These are phyloP conservation scores for Kwoniella botswanensis DNA, from an alignment of 768 basidiomycete species.

Conservation along the genomic window DNA sequence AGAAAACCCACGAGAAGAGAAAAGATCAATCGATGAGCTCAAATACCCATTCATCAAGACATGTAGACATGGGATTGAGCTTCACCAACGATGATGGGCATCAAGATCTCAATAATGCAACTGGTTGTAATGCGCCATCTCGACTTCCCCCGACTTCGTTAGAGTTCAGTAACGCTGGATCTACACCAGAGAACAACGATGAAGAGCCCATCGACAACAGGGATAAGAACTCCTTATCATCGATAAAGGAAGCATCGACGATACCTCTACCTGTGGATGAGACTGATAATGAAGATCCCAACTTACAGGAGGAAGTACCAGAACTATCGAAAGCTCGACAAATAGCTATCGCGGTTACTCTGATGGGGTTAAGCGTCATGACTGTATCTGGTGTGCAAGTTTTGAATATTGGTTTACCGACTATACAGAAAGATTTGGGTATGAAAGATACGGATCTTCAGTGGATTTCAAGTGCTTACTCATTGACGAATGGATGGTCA, in stretches of 20 bases:
- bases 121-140: too few species aligned
- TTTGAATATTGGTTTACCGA: slow-evolving; percentile 51
- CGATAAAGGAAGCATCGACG: background rate
- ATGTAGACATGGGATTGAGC: too few species aligned
- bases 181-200: background rate
- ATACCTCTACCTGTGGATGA: background rate
- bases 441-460: slow-evolving; percentile 53
- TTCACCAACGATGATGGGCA: too few species aligned
- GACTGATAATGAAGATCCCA: background rate
- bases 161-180: too few species aligned
- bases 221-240: background rate
- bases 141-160: too few species aligned
- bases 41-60: too few species aligned
- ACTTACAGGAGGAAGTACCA: background rate
- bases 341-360: slow-evolving; percentile 37
- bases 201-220: background rate
- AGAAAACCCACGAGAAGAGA: too few species aligned
- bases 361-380: slow-evolving; percentile 41
- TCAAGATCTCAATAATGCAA: too few species aligned
- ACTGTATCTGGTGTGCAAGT: slow-evolving; percentile 28
- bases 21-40: too few species aligned
- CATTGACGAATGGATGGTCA: slow-evolving; percentile 45
- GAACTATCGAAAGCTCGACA: slow-evolving; percentile 15
- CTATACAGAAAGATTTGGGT: slow-evolving; percentile 51
- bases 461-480: slow-evolving; percentile 56